Base-by-base conservation (phyloP, 2,329 filamentous ascomycete genomes). In the Aspergillus brunneoviolaceus region DNA sequence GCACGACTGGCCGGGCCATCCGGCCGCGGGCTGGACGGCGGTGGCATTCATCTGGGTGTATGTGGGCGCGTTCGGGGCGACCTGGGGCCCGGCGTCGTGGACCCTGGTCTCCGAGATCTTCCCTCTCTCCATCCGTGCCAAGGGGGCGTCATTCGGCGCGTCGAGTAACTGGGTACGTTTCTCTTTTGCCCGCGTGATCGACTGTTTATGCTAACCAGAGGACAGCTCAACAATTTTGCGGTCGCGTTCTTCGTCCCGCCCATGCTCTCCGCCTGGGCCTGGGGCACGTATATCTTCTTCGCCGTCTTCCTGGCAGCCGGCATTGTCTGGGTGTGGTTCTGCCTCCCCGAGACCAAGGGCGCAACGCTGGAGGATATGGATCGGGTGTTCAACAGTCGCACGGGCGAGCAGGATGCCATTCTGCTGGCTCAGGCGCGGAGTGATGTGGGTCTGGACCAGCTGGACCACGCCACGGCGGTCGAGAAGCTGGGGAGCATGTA, bases 331-430 rank as follows among this genome's bases (percentile, higher is more conserved):
- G 68, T 72, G 3, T 70, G 60, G 51, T 67, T 70, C 57, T 70
- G 66, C 64, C 78, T 88, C 69, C 86, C 83, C 1, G 79, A 79
- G 5, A 84, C 84, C 63, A 86, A 88, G 77, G 81, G 83, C 76
- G 78, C 77, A 63, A 77, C 81, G 58, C 80, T 87, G 27, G 79
- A 83, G 65, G 83, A 86, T 70, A 77, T 78, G 67, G 83, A 86
- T 65, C 75, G 60, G 4, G 72, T 77, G 25, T 70, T 77, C 12
- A 35, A 35, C 11, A 35, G 33, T 35, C 33, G 33, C 4, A 35
- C 33, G 33, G 33, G 33, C 33, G 33, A 35, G 14, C 33, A 35
- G 14, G 33, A 35, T 2, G 33, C 33, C 11, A 35, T 35, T 16
- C 14, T 35, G 12, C 33, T 35, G 12, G 33, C 33, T 2, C 33